These are phyloP conservation scores for Somion occarium DNA, from an alignment of 1,284 basidiomycete genomes.

Conservation along the genomic window DNA sequence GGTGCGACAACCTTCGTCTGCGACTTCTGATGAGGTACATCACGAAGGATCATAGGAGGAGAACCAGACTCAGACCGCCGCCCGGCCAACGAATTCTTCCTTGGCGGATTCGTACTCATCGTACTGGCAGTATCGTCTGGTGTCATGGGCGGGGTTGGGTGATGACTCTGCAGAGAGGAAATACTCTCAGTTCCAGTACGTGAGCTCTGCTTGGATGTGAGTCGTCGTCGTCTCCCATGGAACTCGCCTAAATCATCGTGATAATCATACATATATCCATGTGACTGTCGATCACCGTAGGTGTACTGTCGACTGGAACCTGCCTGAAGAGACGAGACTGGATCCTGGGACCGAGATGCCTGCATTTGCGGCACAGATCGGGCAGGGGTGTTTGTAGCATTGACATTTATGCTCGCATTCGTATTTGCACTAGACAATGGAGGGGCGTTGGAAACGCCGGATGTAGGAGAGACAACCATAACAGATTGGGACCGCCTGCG, in stretches of 20 bases:
- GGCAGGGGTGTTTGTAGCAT: not conserved
- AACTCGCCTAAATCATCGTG: slow-evolving; percentile 9
- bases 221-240: not conserved
- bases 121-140: slow-evolving; percentile 27
- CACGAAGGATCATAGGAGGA: slow-evolving; percentile 10
- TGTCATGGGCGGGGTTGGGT: slow-evolving; percentile 27
- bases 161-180: slow-evolving; percentile 1
- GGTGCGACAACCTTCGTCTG: not conserved
- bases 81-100: slow-evolving; percentile 11
- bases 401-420: not conserved
- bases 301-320: slow-evolving; percentile 22
- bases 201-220: slow-evolving; percentile 12
- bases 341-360: not conserved
- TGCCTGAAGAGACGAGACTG: slow-evolving; percentile 6
- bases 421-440: not conserved
- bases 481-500: slow-evolving; percentile 27
- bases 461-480: slow-evolving; percentile 4
- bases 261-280: slow-evolving; percentile 23
- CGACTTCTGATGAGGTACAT: slow-evolving; percentile 5
- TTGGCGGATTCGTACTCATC: slow-evolving; percentile 19
- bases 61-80: slow-evolving; percentile 15
- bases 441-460: not conserved
- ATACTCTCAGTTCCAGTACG: not conserved
- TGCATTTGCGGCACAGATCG: not conserved
- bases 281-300: slow-evolving; percentile 28